These are phyloP conservation scores for Salisapilia sapeloensis DNA, from an alignment of 352 stramenopile species.

Conservation along the genomic window DNA sequence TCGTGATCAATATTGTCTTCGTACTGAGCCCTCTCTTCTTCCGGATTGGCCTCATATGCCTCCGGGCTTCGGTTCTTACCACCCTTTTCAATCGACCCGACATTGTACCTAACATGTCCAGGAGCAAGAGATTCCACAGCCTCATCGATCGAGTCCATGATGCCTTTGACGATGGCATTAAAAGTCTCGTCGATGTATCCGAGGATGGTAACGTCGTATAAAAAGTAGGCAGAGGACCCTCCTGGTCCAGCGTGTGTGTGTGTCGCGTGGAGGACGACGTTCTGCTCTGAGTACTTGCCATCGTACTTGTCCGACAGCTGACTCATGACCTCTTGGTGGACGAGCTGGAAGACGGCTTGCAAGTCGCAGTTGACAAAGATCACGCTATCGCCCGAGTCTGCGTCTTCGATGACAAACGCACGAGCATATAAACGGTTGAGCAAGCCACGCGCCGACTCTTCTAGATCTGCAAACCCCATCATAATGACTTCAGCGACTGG, in stretches of 20 bases:
- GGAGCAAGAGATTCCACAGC: slow-evolving; percentile 34
- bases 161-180: slow-evolving; percentile 40
- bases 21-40: slow-evolving; percentile 33
- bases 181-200: slow-evolving; percentile 38
- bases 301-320: slow-evolving; percentile 18
- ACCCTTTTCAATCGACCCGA: slow-evolving; percentile 11
- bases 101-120: slow-evolving; percentile 20
- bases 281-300: slow-evolving; percentile 32
- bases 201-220: slow-evolving; percentile 40
- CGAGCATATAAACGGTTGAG: slow-evolving; percentile 44
- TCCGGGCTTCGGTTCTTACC: slow-evolving; percentile 57
- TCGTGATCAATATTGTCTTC: slow-evolving; percentile 39
- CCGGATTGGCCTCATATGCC: slow-evolving; percentile 56
- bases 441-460: slow-evolving; percentile 25
- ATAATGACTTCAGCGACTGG: slow-evolving; percentile 37
- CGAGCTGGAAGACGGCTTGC: slow-evolving; percentile 23
- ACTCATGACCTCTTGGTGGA: slow-evolving; percentile 28
- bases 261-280: slow-evolving; percentile 56
- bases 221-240: slow-evolving; percentile 53
- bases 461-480: slow-evolving; percentile 37
- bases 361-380: slow-evolving; percentile 35
- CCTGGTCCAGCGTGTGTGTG: slow-evolving; percentile 71
- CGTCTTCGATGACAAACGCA: slow-evolving; percentile 39
- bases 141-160: slow-evolving; percentile 32
- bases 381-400: slow-evolving; percentile 11